A percentile compares a stretch with the other conserved stretches of the same genome.
Evolutionary conservation across 768 basidiomycete species (phyloP).

Genomic region (Phaeotremella skinneri): DNA sequence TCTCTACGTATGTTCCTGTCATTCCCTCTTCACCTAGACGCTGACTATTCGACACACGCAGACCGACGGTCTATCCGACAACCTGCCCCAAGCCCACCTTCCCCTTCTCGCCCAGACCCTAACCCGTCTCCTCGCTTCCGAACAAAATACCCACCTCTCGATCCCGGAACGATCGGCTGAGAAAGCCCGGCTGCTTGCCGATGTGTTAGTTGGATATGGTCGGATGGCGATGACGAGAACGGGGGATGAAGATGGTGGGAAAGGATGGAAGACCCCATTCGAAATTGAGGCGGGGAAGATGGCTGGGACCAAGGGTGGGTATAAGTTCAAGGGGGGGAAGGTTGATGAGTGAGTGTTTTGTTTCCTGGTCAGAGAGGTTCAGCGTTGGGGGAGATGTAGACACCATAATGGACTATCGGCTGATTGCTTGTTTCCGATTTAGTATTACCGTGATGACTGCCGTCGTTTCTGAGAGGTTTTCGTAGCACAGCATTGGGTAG

Average conservation of each 20-base stretch:
- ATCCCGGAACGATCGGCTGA: conserved; percentile 36
- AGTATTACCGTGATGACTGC: conserved; percentile 50
- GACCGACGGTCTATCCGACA: conserved; percentile 52
- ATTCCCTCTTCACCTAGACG: background rate
- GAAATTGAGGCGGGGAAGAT: conserved; percentile 46
- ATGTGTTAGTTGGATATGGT: conserved; percentile 48
- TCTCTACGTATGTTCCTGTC: conserved; percentile 39
- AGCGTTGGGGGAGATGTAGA: background rate
- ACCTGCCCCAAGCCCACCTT: conserved; percentile 44
- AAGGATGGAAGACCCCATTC: conserved; percentile 49
- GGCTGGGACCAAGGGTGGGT: conserved; percentile 14
- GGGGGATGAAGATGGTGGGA: conserved; percentile 28
- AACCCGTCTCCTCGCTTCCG: conserved; percentile 27
- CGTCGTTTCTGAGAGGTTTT: conserved; percentile 35
- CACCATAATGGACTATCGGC: background rate
- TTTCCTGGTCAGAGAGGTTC: background rate
- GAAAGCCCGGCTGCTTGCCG: conserved; percentile 42
- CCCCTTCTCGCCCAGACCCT: conserved; percentile 37
- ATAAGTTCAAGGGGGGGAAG: conserved; percentile 49
- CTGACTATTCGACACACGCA: conserved; percentile 7
- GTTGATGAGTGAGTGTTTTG: conserved; percentile 49
- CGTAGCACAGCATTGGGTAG: no score
- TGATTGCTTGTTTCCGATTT: background rate
- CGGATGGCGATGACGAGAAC: conserved; percentile 48
- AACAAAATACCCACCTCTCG: conserved; percentile 38